Percentiles rank a stretch among this genome's conserved stretches.
phyloP scores from a whole-genome alignment of 2,329 filamentous ascomycete species.

The Madurella fahalii region DNA sequence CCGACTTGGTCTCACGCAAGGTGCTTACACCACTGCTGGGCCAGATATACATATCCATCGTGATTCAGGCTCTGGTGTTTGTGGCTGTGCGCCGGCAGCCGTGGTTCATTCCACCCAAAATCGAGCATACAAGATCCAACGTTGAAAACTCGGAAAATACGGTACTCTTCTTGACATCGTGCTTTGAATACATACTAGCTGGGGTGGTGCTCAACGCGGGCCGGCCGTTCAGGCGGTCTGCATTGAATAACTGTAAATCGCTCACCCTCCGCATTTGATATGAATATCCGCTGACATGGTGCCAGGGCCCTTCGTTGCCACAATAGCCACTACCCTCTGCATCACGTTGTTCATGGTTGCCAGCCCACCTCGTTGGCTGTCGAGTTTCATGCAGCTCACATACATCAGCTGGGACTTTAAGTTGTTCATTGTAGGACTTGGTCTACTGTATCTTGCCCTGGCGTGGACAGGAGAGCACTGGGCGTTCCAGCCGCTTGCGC shows the following conservation, averaged over 20 bases:
- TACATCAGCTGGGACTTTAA: slow-evolving; percentile 69
- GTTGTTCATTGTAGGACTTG: slow-evolving; percentile 66
- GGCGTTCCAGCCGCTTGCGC: slow-evolving; percentile 66
- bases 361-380: slow-evolving; percentile 65
- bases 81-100: slow-evolving; percentile 69
- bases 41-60: slow-evolving; percentile 77
- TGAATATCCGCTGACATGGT: slow-evolving; percentile 21
- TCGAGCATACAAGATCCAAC: slow-evolving; percentile 76
- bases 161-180: slow-evolving; percentile 80
- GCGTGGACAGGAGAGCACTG: slow-evolving; percentile 70
- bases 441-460: slow-evolving; percentile 61
- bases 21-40: slow-evolving; percentile 85
- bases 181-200: slow-evolving; percentile 91
- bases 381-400: slow-evolving; percentile 79
- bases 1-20: slow-evolving; percentile 87
- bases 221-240: slow-evolving; percentile 78
- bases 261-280: neutral
- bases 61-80: slow-evolving; percentile 72
- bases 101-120: slow-evolving; percentile 78
- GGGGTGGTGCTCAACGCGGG: slow-evolving; percentile 90
- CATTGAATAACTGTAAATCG: slow-evolving; percentile 70
- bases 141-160: slow-evolving; percentile 93
- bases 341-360: slow-evolving; percentile 78
- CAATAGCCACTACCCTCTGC: slow-evolving; percentile 63
- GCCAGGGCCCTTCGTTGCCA: slow-evolving; percentile 78